Evolutionary conservation across 441 rosid genomes (phyloP), one percentile per base, ranked within the genome.

Genomic region (Jatropha podagrica): DNA sequence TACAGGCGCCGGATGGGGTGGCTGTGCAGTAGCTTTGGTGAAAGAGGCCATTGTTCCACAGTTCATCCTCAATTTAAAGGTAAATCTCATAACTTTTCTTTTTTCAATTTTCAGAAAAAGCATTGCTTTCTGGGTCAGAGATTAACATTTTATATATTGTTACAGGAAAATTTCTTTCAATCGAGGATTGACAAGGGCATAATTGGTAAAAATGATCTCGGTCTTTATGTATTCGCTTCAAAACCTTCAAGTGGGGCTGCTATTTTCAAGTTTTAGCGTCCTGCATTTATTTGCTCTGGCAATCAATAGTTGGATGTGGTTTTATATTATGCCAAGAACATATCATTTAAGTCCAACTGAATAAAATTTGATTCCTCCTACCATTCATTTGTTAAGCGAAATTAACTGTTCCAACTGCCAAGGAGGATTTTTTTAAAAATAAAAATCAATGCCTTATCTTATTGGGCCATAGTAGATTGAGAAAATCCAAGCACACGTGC

Each of bases 1-100:
- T 40, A 96, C 99, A 0, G 99, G 98, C 68, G 99, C 99, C 26
- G 99, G 99, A 74, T 96, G 99, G 99, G 99, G 99, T 9, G 98
- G 99, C 54, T 96, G 99, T 60, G 92, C 97, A 0, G 99, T 94
- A 51, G 92, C 97, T 37, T 82, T 96, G 71, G 98, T 96, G 55
- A 94, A 90, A 76, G 98, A 94, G 73, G 40, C 81, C 60, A 85
- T 86, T 11, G 99, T 90, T 60, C 91, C 97, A 11, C 94, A 90
- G 76, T 96, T 94, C 84, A 96, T 92, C 73, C 84, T 87, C 48
- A 86, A 91, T 44, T 78, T 96, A 61, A 94, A 90, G 97, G 99
- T 96, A 79, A 44, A 11, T 20, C 18, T 44, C 5, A 10, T 40
- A 41, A 20, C 14, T 23, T 46, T 52, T 6, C 6, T 1, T 5